A percentile compares a stretch with the other conserved stretches of the same genome.
Evolutionary conservation across 2,329 filamentous ascomycete species (phyloP).

Genomic region (Ceratocystis papillata): DNA sequence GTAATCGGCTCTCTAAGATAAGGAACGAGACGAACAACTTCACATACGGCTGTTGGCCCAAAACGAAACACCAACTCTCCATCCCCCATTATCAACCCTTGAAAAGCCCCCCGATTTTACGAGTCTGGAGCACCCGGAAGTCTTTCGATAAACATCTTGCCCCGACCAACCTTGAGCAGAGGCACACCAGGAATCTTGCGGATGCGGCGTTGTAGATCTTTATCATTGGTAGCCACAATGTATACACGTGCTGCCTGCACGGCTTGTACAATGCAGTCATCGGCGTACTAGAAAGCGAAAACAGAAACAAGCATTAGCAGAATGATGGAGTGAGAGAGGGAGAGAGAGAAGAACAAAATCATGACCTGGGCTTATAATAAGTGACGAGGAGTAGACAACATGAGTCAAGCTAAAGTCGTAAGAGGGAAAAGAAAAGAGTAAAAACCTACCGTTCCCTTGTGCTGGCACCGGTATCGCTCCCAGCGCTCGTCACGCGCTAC

Average conservation of each 20-base stretch:
- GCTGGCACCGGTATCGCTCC: slow-evolving; percentile 75
- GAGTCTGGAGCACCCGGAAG: slow-evolving; percentile 69
- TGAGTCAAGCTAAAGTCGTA: not conserved
- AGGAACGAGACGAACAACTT: not conserved
- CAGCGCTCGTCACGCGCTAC: slow-evolving; percentile 86
- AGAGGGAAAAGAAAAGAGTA: not conserved
- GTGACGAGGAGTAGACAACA: not conserved
- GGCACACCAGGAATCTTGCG: slow-evolving; percentile 60
- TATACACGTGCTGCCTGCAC: slow-evolving; percentile 65
- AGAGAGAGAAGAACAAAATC: not conserved
- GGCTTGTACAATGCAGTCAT: slow-evolving; percentile 74
- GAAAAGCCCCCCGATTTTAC: slow-evolving; percentile 23
- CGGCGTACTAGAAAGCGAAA: slow-evolving; percentile 43
- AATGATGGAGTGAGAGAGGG: not conserved
- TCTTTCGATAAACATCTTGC: slow-evolving; percentile 90
- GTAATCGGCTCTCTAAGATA: no score
- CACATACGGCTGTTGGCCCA: not conserved
- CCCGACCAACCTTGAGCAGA: slow-evolving; percentile 70
- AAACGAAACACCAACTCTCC: not conserved
- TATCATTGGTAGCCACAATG: slow-evolving; percentile 66
- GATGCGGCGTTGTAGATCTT: slow-evolving; percentile 70
- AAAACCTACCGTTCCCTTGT: slow-evolving; percentile 53
- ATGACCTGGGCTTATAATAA: no score
- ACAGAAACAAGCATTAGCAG: slow-evolving; percentile 4
- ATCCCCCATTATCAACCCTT: not conserved